Conservation (phyloP, 805 yeast species). For the Candida broadrunensis region DNA sequence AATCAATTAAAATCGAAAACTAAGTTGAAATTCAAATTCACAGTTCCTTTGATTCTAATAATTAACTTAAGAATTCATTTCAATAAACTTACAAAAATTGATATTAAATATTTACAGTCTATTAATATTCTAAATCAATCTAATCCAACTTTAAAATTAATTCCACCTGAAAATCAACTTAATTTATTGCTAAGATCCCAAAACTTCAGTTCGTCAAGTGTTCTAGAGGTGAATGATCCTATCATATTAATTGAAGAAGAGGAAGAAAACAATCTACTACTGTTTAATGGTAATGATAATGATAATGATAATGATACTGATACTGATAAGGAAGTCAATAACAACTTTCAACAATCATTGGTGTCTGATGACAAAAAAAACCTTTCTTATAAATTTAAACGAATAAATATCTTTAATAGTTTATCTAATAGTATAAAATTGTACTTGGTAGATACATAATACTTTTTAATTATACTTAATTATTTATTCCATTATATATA, state of each 20-base stretch:
- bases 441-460: not conserved
- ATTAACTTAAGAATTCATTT: conserved; percentile 1
- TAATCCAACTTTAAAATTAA: not conserved
- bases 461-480: too few species aligned
- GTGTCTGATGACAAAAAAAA: not conserved
- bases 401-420: not conserved
- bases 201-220: not conserved
- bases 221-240: not conserved
- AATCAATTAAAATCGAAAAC: not conserved
- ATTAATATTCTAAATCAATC: not conserved
- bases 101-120: not conserved
- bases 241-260: conserved; percentile 1
- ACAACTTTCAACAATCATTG: too few species aligned
- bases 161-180: not conserved
- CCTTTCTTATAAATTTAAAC: not conserved
- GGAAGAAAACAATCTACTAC: not conserved
- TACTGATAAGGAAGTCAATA: not conserved
- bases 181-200: not conserved
- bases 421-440: not conserved
- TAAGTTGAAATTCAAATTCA: conserved; percentile 2
- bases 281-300: too few species aligned
- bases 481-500: too few species aligned
- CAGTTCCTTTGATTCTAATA: not conserved
- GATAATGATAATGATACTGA: too few species aligned
- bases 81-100: not conserved